Evolutionary conservation across 345 rosid species (phyloP), one percentile per base, ranked within the genome.

Genomic region (Eucalyptus virginea): DNA sequence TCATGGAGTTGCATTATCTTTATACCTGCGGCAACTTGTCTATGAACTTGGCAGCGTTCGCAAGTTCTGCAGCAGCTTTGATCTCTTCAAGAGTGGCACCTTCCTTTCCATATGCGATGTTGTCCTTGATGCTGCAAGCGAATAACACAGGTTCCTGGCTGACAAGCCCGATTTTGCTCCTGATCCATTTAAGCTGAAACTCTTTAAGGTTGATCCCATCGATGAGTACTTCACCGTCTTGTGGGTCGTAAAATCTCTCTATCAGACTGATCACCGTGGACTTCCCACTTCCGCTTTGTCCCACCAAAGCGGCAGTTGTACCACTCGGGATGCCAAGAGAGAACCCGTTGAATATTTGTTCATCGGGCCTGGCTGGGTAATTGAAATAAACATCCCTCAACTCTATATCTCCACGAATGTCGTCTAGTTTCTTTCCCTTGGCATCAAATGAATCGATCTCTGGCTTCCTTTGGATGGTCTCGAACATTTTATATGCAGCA

Each of bases 351-450:
- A 93, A 92, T 60, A 93, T 90, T 17, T 80, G 92, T 69, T 92
- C 94, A 23, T 92, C 92, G 4, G 92, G 93, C 87, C 94, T 91
- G 11, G 94, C 90, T n/a, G 94, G 94, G 88, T 93, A 93, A 87
- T 89, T 81, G 91, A 93, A 93, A 67, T 88, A 87, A 30, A 92
- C 88, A 30, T 91, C 91, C 26, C 89, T 86, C 56, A 93, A 81
- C 81, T 93, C 93, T 67, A 92, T 87, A 37, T 93, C 90, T 24
- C 93, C 94, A 5, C 45, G 90, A 86, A 92, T 87, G 34, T 92
- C 92, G 44, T 87, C 92, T 51, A 92, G 47, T 52, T 62, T 89
- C 77, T 87, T 91, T 23, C 94, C 93, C 8, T 24, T 88, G 7
- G 90, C 44, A 30, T 91, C 91, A 23, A 86, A 92, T 44, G 93